Conservation (phyloP, 2,329 filamentous ascomycete genomes). For the Microcyclospora pomicola region DNA sequence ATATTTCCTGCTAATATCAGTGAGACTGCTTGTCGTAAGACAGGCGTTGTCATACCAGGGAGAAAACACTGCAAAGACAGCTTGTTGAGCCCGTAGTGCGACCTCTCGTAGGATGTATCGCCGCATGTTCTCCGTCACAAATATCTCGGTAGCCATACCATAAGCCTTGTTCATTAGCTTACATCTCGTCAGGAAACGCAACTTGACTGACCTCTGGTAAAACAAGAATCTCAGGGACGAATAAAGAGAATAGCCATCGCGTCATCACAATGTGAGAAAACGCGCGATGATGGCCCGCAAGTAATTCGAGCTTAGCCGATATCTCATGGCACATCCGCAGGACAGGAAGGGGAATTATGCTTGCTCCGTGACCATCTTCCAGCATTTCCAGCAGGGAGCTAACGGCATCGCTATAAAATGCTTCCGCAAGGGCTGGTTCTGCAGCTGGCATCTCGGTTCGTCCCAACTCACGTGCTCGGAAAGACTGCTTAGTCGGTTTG, state of each 20-base stretch:
- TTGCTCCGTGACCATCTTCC: conserved; percentile 61
- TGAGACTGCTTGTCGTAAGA: conserved; percentile 11
- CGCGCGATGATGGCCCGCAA: conserved; percentile 51
- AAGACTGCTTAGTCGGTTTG: conserved; percentile 60
- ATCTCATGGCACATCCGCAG: conserved; percentile 77
- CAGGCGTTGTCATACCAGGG: conserved; percentile 41
- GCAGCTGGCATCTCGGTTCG: conserved; percentile 56
- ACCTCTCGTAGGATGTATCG: conserved; percentile 63
- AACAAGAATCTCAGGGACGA: conserved; percentile 68
- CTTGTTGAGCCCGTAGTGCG: conserved; percentile 62
- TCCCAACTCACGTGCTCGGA: conserved; percentile 55
- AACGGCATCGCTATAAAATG: conserved; percentile 77
- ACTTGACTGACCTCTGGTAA: conserved; percentile 60
- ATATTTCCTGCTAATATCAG: conserved; percentile 33
- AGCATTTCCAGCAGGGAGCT: conserved; percentile 72
- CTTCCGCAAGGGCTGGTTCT: conserved; percentile 68
- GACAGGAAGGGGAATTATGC: conserved; percentile 74
- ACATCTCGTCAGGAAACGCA: background rate
- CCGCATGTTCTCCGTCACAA: conserved; percentile 80
- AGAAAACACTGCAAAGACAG: conserved; percentile 62
- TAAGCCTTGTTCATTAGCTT: conserved; percentile 36
- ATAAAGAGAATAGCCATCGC: conserved; percentile 84
- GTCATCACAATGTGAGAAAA: conserved; percentile 75
- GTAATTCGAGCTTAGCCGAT: conserved; percentile 50
- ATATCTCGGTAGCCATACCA: conserved; percentile 66